phyloP scores from a whole-genome alignment of 1,284 basidiomycete species.

The Rhodotorula sp. region DNA sequence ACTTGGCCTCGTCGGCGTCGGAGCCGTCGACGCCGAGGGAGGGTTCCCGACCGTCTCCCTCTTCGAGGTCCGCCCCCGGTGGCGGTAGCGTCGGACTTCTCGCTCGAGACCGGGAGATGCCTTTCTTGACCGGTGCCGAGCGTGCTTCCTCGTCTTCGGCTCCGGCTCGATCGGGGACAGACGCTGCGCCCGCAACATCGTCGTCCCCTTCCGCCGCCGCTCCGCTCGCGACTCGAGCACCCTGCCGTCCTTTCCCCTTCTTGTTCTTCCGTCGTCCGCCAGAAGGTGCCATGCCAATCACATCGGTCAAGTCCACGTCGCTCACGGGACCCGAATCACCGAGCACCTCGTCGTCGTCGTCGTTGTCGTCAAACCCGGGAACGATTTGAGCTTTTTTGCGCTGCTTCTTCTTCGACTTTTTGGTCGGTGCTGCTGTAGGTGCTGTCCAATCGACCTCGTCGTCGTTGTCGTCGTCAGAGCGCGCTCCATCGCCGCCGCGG shows the following conservation, averaged over 20 bases:
- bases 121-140: too few species aligned
- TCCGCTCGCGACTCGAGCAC: neutral
- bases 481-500: too few species aligned
- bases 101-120: too few species aligned
- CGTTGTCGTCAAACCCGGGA: constrained; percentile 18
- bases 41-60: too few species aligned
- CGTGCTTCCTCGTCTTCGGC: too few species aligned
- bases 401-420: constrained; percentile 15
- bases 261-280: constrained; percentile 5
- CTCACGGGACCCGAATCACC: neutral
- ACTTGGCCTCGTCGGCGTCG: constrained; percentile 22
- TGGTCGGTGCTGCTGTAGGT: constrained; percentile 33
- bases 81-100: too few species aligned
- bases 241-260: constrained; percentile 12
- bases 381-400: neutral
- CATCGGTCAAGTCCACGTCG: constrained; percentile 25
- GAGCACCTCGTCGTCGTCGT: constrained; percentile 40
- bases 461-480: constrained; percentile 6
- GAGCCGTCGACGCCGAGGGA: neutral
- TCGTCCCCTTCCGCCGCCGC: too few species aligned
- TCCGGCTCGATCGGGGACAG: too few species aligned
- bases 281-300: constrained; percentile 1
- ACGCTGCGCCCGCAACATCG: neutral
- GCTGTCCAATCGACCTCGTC: constrained; percentile 40
- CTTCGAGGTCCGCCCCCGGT: too few species aligned